phyloP scores from a whole-genome alignment of 192 early-diverging fungal genomes.

The Coemansia sp. region DNA sequence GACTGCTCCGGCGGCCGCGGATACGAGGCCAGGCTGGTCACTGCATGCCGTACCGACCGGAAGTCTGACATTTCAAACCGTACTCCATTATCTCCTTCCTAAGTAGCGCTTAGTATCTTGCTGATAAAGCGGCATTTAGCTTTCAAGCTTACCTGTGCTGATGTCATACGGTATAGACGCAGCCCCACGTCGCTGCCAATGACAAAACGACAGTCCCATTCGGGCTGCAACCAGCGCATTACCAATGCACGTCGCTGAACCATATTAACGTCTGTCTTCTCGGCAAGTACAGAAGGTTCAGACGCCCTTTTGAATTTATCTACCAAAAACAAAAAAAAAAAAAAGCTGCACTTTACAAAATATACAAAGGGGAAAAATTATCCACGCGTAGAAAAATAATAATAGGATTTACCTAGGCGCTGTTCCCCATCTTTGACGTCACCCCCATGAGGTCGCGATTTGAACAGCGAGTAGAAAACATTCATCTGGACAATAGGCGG shows the following conservation, averaged over 20 bases:
- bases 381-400: neutral
- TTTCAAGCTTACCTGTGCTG: conserved; percentile 17
- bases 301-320: neutral
- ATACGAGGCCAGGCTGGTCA: conserved; percentile 36
- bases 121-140: neutral
- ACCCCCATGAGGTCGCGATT: too few relatives aligned
- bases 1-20: conserved; percentile 21
- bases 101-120: neutral
- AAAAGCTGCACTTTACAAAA: neutral
- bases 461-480: too few relatives aligned
- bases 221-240: conserved; percentile 48
- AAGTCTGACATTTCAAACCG: conserved; percentile 22
- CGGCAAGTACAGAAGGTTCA: neutral
- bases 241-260: conserved; percentile 13
- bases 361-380: neutral
- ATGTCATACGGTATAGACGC: conserved; percentile 24
- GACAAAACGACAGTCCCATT: conserved; percentile 24
- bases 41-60: conserved; percentile 16
- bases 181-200: conserved; percentile 31
- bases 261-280: neutral
- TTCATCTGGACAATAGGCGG: too few relatives aligned
- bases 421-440: neutral
- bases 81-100: conserved; percentile 4
- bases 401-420: neutral
- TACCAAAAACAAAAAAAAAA: neutral